A percentile compares a stretch with the other conserved stretches of the same genome.
Conservation (phyloP, 2,329 filamentous ascomycete genomes). For the Cytospora leucostoma region DNA sequence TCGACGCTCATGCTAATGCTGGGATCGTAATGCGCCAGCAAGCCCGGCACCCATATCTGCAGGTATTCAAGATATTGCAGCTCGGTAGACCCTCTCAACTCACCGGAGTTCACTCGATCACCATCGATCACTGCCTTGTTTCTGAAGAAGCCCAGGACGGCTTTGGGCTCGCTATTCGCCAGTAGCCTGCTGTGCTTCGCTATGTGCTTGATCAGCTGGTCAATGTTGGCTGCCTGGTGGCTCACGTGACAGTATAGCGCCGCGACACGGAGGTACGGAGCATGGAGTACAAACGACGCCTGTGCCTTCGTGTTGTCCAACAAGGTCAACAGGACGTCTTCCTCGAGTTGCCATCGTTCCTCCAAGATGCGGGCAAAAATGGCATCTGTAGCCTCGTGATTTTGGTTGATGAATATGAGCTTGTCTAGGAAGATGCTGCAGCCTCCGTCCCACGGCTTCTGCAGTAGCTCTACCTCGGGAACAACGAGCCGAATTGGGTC, state of each 20-base stretch:
- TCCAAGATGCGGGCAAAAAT: constrained; percentile 61
- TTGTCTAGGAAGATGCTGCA: constrained; percentile 65
- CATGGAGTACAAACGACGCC: constrained; percentile 47
- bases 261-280: constrained; percentile 61
- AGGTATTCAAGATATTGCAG: constrained; percentile 38
- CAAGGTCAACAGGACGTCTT: constrained; percentile 55
- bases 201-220: constrained; percentile 47
- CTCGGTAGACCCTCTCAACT: constrained; percentile 35
- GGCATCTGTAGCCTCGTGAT: constrained; percentile 49
- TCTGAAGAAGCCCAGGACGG: constrained; percentile 50
- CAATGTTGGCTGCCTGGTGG: constrained; percentile 37
- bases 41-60: constrained; percentile 52
- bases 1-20: constrained; percentile 46
- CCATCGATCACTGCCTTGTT: constrained; percentile 36
- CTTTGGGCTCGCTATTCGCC: constrained; percentile 50
- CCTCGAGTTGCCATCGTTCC: constrained; percentile 53
- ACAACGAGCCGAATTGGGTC: constrained; percentile 30
- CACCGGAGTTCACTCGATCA: constrained; percentile 35
- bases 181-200: constrained; percentile 46
- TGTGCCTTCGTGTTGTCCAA: constrained; percentile 55
- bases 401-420: constrained; percentile 64
- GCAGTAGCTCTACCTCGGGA: constrained; percentile 27
- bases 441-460: constrained; percentile 31
- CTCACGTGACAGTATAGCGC: constrained; percentile 53
- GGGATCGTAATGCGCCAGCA: constrained; percentile 51